These are phyloP conservation scores for Rhodomyrtus psidioides DNA, from an alignment of 441 rosid species.

Conservation along the genomic window DNA sequence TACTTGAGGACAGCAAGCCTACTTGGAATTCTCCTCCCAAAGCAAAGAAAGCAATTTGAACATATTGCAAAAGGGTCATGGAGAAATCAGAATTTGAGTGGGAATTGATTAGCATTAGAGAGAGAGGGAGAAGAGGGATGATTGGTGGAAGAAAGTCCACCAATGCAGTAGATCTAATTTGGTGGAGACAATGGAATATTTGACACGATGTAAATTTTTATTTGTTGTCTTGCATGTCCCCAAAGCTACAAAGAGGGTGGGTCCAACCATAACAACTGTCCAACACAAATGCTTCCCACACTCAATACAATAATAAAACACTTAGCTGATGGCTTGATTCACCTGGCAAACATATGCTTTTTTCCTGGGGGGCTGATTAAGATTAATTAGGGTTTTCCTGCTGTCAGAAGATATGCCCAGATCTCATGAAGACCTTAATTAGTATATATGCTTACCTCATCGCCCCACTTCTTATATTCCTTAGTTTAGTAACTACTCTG, in stretches of 20 bases:
- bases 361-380: slow-evolving; percentile 6
- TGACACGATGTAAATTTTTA: slow-evolving; percentile 18
- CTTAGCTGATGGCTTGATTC: slow-evolving; percentile 9
- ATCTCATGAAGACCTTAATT: slow-evolving; percentile 55
- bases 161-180: slow-evolving; percentile 16
- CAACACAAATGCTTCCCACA: background rate
- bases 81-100: slow-evolving; percentile 10
- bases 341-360: slow-evolving; percentile 44
- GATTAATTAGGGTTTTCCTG: slow-evolving; percentile 39
- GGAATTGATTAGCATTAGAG: slow-evolving; percentile 37
- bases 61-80: background rate
- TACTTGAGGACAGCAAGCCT: slow-evolving; percentile 35
- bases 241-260: slow-evolving; percentile 29
- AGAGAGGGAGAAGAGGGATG: background rate
- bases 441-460: slow-evolving; percentile 66
- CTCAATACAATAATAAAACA: background rate
- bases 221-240: slow-evolving; percentile 26
- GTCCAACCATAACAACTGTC: slow-evolving; percentile 15
- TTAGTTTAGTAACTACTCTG: slow-evolving; percentile 41
- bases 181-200: slow-evolving; percentile 33
- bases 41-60: slow-evolving; percentile 15
- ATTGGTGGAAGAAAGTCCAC: slow-evolving; percentile 34
- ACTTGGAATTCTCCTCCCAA: slow-evolving; percentile 36
- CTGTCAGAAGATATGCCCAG: slow-evolving; percentile 70
- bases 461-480: slow-evolving; percentile 64